Percentiles rank a stretch among this genome's conserved stretches.
Conservation (phyloP, 129 eudicot species). For the Flaveria linearis region DNA sequence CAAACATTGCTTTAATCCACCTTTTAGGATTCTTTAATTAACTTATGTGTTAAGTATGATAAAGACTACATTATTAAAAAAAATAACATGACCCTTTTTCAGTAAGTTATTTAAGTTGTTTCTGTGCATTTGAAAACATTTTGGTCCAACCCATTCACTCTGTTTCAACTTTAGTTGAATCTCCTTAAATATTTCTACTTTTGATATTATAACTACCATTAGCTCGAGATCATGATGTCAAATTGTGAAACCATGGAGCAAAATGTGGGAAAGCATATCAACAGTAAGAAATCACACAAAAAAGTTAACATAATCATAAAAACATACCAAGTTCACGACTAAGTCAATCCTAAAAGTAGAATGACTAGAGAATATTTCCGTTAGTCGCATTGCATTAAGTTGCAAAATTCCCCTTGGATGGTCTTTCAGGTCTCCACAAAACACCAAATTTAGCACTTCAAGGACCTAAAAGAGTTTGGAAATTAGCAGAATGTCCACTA, state of each 20-base stretch:
- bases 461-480: conserved; percentile 50
- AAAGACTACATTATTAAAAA: too few relatives aligned
- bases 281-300: background rate
- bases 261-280: background rate
- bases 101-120: too few relatives aligned
- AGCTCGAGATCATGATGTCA: background rate
- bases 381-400: conserved; percentile 74
- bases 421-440: conserved; percentile 41
- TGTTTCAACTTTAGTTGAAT: too few relatives aligned
- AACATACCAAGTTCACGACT: conserved; percentile 60
- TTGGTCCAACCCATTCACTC: background rate
- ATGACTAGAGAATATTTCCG: conserved; percentile 76
- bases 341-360: conserved; percentile 68
- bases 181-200: background rate
- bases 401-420: conserved; percentile 69
- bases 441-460: conserved; percentile 58
- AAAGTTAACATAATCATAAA: background rate
- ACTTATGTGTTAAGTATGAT: too few relatives aligned
- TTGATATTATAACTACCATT: background rate
- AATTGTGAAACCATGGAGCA: background rate
- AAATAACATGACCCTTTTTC: too few relatives aligned
- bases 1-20: too few relatives aligned
- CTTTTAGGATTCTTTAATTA: too few relatives aligned
- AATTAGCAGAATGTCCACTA: background rate
- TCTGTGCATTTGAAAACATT: too few relatives aligned